Evolutionary conservation across 1,284 basidiomycete genomes (phyloP).

Genomic region (Rhodotorula sp.): DNA sequence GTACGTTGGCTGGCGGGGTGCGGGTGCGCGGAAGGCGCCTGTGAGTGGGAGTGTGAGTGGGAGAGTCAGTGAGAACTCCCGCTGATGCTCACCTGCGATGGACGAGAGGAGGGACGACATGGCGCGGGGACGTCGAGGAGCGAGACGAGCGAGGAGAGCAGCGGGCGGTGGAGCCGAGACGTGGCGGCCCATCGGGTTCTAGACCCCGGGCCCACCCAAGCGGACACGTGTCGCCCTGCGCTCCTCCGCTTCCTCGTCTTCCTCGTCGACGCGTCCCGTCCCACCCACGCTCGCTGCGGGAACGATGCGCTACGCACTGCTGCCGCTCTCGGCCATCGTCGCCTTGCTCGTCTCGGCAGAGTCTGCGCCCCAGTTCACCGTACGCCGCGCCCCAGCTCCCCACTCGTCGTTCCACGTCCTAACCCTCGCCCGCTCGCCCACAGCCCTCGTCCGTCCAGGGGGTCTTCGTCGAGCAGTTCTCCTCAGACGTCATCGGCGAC

Average conservation of each 20-base stretch:
- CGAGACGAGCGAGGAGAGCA: background rate
- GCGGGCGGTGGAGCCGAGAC: too few relatives aligned
- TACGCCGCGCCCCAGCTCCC: constrained; percentile 1
- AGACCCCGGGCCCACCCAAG: too few relatives aligned
- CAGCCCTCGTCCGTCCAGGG: constrained; percentile 80
- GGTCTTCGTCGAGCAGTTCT: constrained; percentile 98
- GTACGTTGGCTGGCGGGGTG: constrained; percentile 5
- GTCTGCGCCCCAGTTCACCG: constrained; percentile 26
- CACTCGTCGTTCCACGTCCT: constrained; percentile 1
- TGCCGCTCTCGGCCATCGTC: constrained; percentile 15
- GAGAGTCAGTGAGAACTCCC: too few relatives aligned
- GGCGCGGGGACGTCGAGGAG: background rate
- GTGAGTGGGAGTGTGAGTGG: too few relatives aligned
- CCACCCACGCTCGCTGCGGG: background rate
- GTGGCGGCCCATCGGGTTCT: too few relatives aligned
- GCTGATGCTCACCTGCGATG: background rate
- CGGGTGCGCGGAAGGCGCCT: background rate
- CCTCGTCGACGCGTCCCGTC: background rate
- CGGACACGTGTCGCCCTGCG: background rate
- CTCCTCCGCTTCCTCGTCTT: background rate
- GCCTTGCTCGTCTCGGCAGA: constrained; percentile 23
- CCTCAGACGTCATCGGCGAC: constrained; percentile 67
- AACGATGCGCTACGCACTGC: constrained; percentile 27
- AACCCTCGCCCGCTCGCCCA: background rate
- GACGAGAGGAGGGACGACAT: constrained; percentile 3